Conservation (phyloP, 495 filamentous ascomycete genomes). For the Podospora australis region DNA sequence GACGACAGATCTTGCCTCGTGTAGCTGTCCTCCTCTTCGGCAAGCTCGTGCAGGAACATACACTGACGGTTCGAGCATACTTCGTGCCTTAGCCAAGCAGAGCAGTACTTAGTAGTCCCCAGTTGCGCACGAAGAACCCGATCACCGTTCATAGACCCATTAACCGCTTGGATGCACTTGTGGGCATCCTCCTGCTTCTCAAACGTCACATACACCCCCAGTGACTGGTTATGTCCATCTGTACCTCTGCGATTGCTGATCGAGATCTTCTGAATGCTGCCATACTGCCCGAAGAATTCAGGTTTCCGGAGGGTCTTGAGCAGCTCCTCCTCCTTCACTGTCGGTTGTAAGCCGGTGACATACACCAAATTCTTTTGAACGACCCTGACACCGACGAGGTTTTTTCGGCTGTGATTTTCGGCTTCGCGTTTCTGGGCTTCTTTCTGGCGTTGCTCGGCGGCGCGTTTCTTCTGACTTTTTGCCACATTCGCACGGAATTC, state of each 20-base stretch:
- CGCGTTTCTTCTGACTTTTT: constrained; percentile 85
- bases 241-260: constrained; percentile 88
- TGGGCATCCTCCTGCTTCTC: constrained; percentile 79
- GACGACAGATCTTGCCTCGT: constrained; percentile 91
- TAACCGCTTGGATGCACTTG: constrained; percentile 82
- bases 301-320: constrained; percentile 77
- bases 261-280: constrained; percentile 96
- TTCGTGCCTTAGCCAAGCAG: constrained; percentile 89
- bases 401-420: constrained; percentile 89
- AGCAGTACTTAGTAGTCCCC: constrained; percentile 98
- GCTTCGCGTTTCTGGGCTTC: constrained; percentile 94
- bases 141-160: constrained; percentile 87
- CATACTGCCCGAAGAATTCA: constrained; percentile 97
- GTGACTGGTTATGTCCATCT: constrained; percentile 62
- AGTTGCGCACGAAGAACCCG: constrained; percentile 83
- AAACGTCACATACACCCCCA: constrained; percentile 97
- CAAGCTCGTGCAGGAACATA: constrained; percentile 96
- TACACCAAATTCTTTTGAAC: constrained; percentile 99
- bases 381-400: constrained; percentile 87
- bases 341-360: constrained; percentile 87
- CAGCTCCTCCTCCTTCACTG: constrained; percentile 83
- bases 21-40: constrained; percentile 95
- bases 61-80: constrained; percentile 89
- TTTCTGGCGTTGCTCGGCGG: constrained; percentile 76
- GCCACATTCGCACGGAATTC: constrained; percentile 79